Evolutionary conservation across 441 rosid species (phyloP), one percentile per base, ranked within the genome.

Genomic region (Arabidopsis hybrid): DNA sequence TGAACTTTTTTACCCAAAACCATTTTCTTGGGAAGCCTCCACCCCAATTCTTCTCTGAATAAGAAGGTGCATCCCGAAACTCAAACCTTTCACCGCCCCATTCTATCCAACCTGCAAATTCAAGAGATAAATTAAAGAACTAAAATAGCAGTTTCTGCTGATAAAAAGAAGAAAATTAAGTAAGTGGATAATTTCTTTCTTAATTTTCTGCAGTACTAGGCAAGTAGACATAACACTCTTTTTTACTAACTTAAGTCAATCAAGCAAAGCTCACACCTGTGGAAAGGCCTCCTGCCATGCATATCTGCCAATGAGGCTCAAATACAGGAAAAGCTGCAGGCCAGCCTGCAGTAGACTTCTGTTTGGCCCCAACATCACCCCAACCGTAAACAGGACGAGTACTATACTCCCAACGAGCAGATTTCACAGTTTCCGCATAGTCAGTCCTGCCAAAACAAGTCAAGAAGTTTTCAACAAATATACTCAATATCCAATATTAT

Each of bases 11-110:
- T 85, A 92, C 99, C 99, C 98, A 95, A 83, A 92, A 95, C 99
- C 99, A 95, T 80, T 89, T 95, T 78, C 96, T 89, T 58, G 98
- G 99, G 82, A 95, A 95, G 73, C 83, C 97, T 67, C 90, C 97
- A 77, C 99, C 97, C 99, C 99, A 95, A 69, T 92, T 92, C 88
- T 95, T 95, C 74, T 95, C 99, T 7, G 98, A 92, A 72, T 95
- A 95, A 11, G 99, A 95, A 80, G 98, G 99, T 42, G 96, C 98
- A 78, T 95, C 87, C 59, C 83, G 65, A 71, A 92, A 95, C 78
- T 95, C 98, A 76, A 83, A 95, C 83, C 91, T 85, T 82, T 95
- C 91, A 76, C 85, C 97, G 65, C 83, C 99, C 98, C 99, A 92
- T 74, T 95, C 99, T 74, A 95, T 95, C 99, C 99, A 95, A 65